These are phyloP conservation scores for Brasilioporus rufonigricans DNA, from an alignment of 768 basidiomycete genomes.

Conservation along the genomic window DNA sequence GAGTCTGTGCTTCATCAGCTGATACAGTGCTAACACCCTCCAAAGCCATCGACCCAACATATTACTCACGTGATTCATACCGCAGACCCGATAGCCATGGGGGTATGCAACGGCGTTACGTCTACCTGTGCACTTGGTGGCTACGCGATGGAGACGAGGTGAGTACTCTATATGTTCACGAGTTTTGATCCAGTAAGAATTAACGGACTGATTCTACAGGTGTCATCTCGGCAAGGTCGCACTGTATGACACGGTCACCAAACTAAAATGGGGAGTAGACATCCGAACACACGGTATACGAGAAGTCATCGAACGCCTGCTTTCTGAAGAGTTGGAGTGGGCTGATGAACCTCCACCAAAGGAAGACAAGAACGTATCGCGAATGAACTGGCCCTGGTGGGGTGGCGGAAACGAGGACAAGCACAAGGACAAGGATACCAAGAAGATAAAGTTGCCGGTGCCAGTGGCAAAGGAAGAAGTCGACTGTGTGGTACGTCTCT, in stretches of 20 bases:
- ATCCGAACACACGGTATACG: conserved; percentile 68
- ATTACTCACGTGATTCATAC: conserved; percentile 91
- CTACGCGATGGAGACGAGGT: conserved; percentile 79
- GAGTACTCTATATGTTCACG: conserved; percentile 4
- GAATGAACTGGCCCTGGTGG: conserved; percentile 28
- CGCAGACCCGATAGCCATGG: conserved; percentile 91
- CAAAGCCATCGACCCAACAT: conserved; percentile 66
- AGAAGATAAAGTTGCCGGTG: conserved; percentile 32
- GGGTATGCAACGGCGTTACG: conserved; percentile 71
- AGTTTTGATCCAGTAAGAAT: neutral
- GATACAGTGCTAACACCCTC: neutral
- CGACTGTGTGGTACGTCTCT: conserved; percentile 59
- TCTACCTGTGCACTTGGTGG: conserved; percentile 82
- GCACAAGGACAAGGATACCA: conserved; percentile 22
- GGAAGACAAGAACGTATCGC: conserved; percentile 1
- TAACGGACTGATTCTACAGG: conserved; percentile 24
- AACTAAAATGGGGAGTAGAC: conserved; percentile 77
- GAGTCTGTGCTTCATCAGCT: neutral
- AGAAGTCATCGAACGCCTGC: conserved; percentile 65
- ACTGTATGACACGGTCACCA: conserved; percentile 82
- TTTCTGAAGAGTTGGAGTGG: conserved; percentile 56
- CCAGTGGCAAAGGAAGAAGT: conserved; percentile 51
- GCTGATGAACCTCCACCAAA: conserved; percentile 25
- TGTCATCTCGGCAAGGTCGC: conserved; percentile 87
- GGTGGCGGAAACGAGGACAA: conserved; percentile 30